A percentile compares a stretch with the other conserved stretches of the same genome.
Evolutionary conservation across 129 eudicot genomes (phyloP).

Genomic region (Tanacetum coccineum): DNA sequence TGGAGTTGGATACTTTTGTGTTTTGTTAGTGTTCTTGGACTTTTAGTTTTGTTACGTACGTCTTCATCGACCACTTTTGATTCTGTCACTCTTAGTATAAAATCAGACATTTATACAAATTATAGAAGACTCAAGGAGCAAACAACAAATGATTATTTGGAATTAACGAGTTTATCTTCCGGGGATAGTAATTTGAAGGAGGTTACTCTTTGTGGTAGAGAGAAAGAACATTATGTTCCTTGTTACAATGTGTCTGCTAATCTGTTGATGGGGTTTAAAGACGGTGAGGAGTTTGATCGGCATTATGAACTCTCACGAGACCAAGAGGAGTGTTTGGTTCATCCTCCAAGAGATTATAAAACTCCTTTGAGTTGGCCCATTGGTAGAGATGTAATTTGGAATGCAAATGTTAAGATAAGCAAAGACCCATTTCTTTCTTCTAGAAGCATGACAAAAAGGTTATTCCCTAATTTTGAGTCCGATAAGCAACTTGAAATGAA

Average conservation of each 20-base stretch:
- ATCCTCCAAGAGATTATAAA: conserved; percentile 91
- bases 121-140: conserved; percentile 82
- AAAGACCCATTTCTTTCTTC: conserved; percentile 94
- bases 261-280: conserved; percentile 56
- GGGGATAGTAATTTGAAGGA: conserved; percentile 43
- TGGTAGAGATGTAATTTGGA: conserved; percentile 94
- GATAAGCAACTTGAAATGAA: conserved; percentile 13
- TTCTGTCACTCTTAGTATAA: conserved; percentile 38
- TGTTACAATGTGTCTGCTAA: conserved; percentile 84
- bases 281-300: conserved; percentile 91
- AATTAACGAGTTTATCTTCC: conserved; percentile 48
- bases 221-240: conserved; percentile 84
- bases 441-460: conserved; percentile 98
- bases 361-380: conserved; percentile 85
- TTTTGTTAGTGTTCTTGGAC: conserved; percentile 47
- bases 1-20: conserved; percentile 66
- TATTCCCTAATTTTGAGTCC: neutral
- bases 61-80: conserved; percentile 51
- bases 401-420: conserved; percentile 82
- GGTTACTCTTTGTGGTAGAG: conserved; percentile 71
- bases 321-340: conserved; percentile 68
- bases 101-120: conserved; percentile 53
- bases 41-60: conserved; percentile 54
- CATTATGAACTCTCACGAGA: conserved; percentile 68
- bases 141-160: conserved; percentile 70